Evolutionary conservation across 805 yeast species (phyloP), one percentile per base, ranked within the genome.

Genomic region (Grigorovia jiainica): DNA sequence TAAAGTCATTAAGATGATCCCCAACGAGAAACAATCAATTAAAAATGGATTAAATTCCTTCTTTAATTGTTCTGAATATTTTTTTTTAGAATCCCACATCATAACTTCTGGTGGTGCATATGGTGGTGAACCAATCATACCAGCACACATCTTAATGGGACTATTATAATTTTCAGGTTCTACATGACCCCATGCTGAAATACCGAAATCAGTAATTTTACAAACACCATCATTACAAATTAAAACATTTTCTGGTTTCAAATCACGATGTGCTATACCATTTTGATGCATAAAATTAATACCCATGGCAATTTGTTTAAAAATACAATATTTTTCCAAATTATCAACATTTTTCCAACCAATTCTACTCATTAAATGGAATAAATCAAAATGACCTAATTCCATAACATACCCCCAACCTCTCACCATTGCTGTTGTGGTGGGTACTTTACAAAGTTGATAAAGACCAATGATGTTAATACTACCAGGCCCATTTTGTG

Each of bases 351-450:
- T 51, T 51, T 72, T 76, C 86, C 87, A 82, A 13, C 77, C 79
- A 0, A 77, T 66, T 47, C 71, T 70, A 29, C 69, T 62, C 39
- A 81, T 73, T 38, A 75, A 54, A 43, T 71, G 67, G 52, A 77
- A 77, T 37, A 82, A 60, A 58, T 82, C 92, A 38, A 80, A 80
- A 18, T 73, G 75, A 50, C 86, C 80, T 41, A 62, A 71, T 47
- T 80, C 85, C 70, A 82, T 64, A 3, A 79, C 70, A 57, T 82
- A 73, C 2, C 90, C 92, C 92, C 92, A 83, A 2, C 85, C 81
- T 47, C 87, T 65, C 2, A 74, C 68, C 45, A 79, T 58, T 34
- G 60, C 65, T 5, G 69, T 67, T 17, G 75, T 71, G 1, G 80
- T 68, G 42, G 80, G 82, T 17, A 81, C 67, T 43, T 76, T 70